Base-by-base conservation (phyloP, 768 basidiomycete genomes). In the Phylloporus scabripes region DNA sequence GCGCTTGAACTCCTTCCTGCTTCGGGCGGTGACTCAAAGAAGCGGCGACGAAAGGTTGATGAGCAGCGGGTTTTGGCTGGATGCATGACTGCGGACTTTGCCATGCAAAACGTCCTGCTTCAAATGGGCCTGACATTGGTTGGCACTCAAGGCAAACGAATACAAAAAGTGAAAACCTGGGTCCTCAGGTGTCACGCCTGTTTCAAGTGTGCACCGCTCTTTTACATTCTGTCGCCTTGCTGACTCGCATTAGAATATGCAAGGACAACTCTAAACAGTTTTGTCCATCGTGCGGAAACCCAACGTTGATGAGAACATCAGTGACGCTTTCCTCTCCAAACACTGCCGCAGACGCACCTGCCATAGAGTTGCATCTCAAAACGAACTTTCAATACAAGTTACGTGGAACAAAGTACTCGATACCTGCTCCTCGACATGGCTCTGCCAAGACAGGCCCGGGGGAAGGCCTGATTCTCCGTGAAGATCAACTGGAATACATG, bases 21-120 rank as follows among this genome's bases (percentile, higher is more conserved):
- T 18, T 67, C 69, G n/a, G 69, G 63, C 15, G 56, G 58, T 10
- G 54, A 58, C 4, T 23, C 9, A 1, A 63, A 60, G 26, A 71
- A 70, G 41, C 53, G 54, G 39, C 71, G 72, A 56, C 67, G 66
- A 42, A 62, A 60, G 52, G 61, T 58, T 59, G 65, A 72, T 36
- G 65, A 74, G 15, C 70, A 73, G 39, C 33, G 56, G 0, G 59
- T 95, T 40, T 75, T 74, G 45, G 82, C 80, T 5, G 96, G 93
- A 15, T 96, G 94, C 64, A 92, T 98, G 88, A 98, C 96, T 8
- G 90, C 90, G 18, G 96, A 99, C 78, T 98, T 93, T 66, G 96
- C 96, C 15, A 96, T 99, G 84, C 96, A 99, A 70, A 99, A 99
- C 60, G 91, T 98, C 18, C 70, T 95, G 54, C 69, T 99, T 44